Base-by-base conservation (phyloP, 2,329 filamentous ascomycete species). In the Plenodomus lindquistii region DNA sequence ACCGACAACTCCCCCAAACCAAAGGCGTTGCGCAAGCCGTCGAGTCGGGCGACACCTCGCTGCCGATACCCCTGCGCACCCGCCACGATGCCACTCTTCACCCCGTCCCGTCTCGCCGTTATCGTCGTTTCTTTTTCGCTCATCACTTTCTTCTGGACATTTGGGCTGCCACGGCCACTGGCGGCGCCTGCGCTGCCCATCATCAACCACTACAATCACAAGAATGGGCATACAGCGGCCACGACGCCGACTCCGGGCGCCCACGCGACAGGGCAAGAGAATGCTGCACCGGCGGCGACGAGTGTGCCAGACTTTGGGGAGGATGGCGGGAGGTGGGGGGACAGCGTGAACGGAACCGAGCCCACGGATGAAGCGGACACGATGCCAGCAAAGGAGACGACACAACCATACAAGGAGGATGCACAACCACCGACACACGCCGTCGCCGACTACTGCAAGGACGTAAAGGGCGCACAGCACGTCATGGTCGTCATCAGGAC, bases 401-500 rank as follows among this genome's bases (percentile, higher is more conserved):
- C 15, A 18, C 24, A 44, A 18, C 27, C 46, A 37, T 22, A 40
- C 16, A 20, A 18, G 16, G 35, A 37, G 8, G 18, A 11, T 13
- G 8, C 16, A 20, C 5, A 20, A 37, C 2, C 47, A 29, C 22
- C 46, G 34, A 20, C 46, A 13, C 42, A 48, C 45, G 8, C 17
- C 27, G 38, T 53, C 15, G 43, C 52, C 8, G 53, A 51, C 7
- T 54, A 55, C 29, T 71, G 65, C 52, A 61, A 55, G 35, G 55
- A 67, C 8, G 61, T 64, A 20, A 50, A 56, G 1, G 70, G 69
- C 21, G 69, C 71, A 3, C 72, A 80, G 3, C 75, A 85, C 59
- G 67, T 84, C 39, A 78, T 84, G 50, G 75, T 85, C 15, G 71
- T 84, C 9, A 72, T 85, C 52, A 79, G 80, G 54, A 85, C 83